Base-by-base conservation (phyloP, 2,329 filamentous ascomycete species). In the Cordyceps javanica region DNA sequence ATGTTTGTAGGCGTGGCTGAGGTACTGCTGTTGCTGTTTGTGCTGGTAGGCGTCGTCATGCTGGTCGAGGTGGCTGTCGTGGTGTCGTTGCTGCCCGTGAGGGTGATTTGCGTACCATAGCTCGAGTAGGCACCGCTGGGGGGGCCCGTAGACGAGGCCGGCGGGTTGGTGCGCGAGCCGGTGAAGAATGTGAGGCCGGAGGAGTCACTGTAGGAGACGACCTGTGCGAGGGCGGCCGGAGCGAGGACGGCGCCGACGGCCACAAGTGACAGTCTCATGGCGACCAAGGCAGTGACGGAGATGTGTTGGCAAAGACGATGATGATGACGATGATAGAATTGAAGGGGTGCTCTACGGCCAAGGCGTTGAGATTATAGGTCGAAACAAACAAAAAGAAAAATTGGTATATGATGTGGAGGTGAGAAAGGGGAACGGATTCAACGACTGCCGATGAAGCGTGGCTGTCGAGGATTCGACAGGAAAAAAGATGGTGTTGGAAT, bases 1-100 rank as follows among this genome's bases (percentile, higher is more conserved):
- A 88, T 92, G 70, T 92, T 93, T 46, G 78, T 76, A 38, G 70
- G 69, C 38, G 75, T 79, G n/a, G 75, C 76, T 7, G 72, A 73
- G 36, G 73, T 67, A 38, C 72, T 67, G 14, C 64, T 64, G 59
- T 66, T 63, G 53, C 68, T 62, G 46, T 67, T 62, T 9, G 63
- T 61, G n/a, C 66, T 65, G 19, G 62, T 61, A 11, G 62, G 62
- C 13, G 67, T 64, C 10, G 73, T 72, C 44, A 65, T 63, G 28
- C 68, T 67, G 5, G 49, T 50, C 28, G 68, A 67, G 23, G 66
- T 68, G 30, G 72, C 66, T 26, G 72, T 74, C 55, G 64, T 64
- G 41, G 64, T 63, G 45, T 67, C 68, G 57, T 65, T 64, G 38
- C 63, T 63, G 46, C 68, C 68, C 1, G 67, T 70, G 49, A 77